Conservation (phyloP, 345 rosid species). For the Eucalyptus cladocalyx region DNA sequence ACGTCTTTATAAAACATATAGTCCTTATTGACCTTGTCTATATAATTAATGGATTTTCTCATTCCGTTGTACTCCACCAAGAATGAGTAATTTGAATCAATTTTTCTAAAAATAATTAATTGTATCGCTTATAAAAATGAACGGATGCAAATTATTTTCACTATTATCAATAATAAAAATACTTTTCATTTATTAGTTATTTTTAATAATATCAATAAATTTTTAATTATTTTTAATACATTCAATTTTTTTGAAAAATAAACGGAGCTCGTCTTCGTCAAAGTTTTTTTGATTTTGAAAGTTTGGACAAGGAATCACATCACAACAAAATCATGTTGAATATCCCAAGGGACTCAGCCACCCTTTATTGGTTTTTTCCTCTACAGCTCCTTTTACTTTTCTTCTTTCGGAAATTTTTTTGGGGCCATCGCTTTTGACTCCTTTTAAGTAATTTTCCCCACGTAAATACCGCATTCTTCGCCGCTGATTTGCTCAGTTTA, state of each 20-base stretch:
- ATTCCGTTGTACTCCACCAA: background rate
- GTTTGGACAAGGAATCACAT: background rate
- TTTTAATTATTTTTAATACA: background rate
- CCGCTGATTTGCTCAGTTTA: background rate
- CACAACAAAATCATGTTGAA: background rate
- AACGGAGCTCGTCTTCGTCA: background rate
- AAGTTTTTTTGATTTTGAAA: background rate
- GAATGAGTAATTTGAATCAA: background rate
- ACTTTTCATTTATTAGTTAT: background rate
- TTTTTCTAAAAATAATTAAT: background rate
- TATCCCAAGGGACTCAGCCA: background rate
- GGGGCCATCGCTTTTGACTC: background rate
- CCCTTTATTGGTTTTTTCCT: background rate
- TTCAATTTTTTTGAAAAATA: background rate
- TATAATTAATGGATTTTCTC: background rate
- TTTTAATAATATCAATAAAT: background rate
- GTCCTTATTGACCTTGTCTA: background rate
- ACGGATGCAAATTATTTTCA: background rate
- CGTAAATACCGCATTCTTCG: background rate
- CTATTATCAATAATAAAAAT: background rate
- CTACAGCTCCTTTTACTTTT: background rate
- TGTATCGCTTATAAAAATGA: background rate
- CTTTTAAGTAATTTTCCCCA: background rate
- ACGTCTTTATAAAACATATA: background rate
- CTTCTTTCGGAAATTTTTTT: background rate